These are phyloP conservation scores for Meripilus lineatus DNA, from an alignment of 1,284 basidiomycete species.

Conservation along the genomic window DNA sequence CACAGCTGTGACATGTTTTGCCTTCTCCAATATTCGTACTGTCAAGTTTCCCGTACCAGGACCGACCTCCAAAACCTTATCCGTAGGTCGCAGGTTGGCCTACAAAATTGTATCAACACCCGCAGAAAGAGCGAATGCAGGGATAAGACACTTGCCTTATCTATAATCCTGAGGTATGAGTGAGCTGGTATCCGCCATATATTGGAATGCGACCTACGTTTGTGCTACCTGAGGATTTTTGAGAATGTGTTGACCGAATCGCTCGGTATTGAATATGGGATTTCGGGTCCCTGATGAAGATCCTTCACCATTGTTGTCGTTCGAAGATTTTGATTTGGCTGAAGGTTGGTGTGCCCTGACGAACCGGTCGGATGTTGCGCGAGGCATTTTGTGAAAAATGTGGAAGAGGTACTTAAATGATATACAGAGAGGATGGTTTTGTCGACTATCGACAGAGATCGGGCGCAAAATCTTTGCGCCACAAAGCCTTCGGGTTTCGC, in stretches of 20 bases:
- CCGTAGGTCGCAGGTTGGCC: constrained; percentile 92
- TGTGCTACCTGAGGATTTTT: constrained; percentile 92
- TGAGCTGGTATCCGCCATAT: constrained; percentile 5
- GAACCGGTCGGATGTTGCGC: constrained; percentile 84
- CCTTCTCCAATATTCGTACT: constrained; percentile 90
- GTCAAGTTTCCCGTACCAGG: constrained; percentile 99
- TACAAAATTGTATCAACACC: constrained; percentile 26
- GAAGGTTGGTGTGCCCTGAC: constrained; percentile 72
- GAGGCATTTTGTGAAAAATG: constrained; percentile 68
- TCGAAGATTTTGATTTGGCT: constrained; percentile 42
- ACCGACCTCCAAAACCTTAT: constrained; percentile 96
- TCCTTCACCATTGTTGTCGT: constrained; percentile 39
- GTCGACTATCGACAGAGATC: too few species aligned
- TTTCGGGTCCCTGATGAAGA: constrained; percentile 54
- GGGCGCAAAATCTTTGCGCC: too few species aligned
- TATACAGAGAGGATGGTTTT: too few species aligned
- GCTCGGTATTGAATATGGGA: constrained; percentile 90
- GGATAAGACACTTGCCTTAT: constrained; percentile 42
- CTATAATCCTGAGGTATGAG: constrained; percentile 62
- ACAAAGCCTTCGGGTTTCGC: too few species aligned
- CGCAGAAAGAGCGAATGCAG: constrained; percentile 3
- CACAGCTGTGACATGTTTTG: constrained; percentile 88
- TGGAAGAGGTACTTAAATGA: too few species aligned
- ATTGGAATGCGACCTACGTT: constrained; percentile 50
- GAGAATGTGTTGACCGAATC: constrained; percentile 96